Conservation (phyloP, 2,329 filamentous ascomycete genomes). For the Trichoderma pleuroti region DNA sequence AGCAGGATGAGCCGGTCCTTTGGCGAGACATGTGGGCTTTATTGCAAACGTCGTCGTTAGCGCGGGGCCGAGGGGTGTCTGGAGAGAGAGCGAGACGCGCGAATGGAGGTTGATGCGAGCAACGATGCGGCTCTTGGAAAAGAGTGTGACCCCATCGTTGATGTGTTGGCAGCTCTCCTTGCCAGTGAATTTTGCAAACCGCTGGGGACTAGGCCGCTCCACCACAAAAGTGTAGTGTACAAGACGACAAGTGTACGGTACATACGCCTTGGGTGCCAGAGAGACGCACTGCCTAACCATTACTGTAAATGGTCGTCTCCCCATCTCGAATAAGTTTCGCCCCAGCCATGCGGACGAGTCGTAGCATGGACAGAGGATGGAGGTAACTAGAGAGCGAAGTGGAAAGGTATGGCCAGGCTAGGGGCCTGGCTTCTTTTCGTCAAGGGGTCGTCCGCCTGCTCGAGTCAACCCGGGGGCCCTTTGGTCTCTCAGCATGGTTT, state of each 20-base stretch:
- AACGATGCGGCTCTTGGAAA: constrained; percentile 61
- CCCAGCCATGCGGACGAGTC: constrained; percentile 14
- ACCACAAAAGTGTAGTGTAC: constrained; percentile 53
- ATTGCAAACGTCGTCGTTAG: constrained; percentile 54
- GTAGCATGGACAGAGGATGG: constrained; percentile 3
- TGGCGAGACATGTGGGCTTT: constrained; percentile 57
- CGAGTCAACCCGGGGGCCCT: background rate
- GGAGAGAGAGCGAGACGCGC: constrained; percentile 36
- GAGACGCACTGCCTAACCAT: constrained; percentile 41
- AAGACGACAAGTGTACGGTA: background rate
- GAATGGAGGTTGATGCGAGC: constrained; percentile 53
- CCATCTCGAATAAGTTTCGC: constrained; percentile 36
- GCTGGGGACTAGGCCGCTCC: constrained; percentile 61
- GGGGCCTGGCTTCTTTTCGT: background rate
- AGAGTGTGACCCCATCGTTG: constrained; percentile 66
- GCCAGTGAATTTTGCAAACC: constrained; percentile 69
- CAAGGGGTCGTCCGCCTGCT: background rate
- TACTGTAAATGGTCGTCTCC: constrained; percentile 39
- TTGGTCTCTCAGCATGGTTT: constrained; percentile 4
- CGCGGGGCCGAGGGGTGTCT: constrained; percentile 48
- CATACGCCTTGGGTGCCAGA: constrained; percentile 6
- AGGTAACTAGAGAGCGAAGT: background rate
- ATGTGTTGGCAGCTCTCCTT: constrained; percentile 87
- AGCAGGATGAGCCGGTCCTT: constrained; percentile 39
- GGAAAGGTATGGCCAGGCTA: constrained; percentile 10